Evolutionary conservation across 768 basidiomycete species (phyloP), one percentile per base, ranked within the genome.

Genomic region (Coprinopsis strossmayeri): DNA sequence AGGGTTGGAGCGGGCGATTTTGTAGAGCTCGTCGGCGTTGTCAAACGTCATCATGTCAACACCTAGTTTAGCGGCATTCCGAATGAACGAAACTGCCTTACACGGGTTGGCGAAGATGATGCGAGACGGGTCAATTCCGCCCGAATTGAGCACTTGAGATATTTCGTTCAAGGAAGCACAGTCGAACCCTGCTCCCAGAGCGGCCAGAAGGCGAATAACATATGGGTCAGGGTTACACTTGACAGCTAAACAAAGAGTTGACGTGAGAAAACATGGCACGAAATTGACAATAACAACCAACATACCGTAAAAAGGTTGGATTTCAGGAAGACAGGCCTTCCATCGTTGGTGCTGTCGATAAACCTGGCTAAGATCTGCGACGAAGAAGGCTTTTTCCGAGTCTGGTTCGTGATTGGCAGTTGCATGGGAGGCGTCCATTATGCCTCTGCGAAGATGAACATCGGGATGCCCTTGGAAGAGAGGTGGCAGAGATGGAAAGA

Each of bases 41-140:
- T 99, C 96, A 63, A 99, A 99, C 3, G 95, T 97, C 95, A 97
- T 96, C 70, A 78, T 82, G 61, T 91, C 78, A 45, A 98, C 94
- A 18, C 87, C 83, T 26, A 72, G 66, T 57, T 77, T 81, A 34
- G 83, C 82, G 13, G 96, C 89, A 57, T 81, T 79, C 42, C 93
- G 87, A 58, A 99, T 77, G 70, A 94, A 97, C 0, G 92, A 95
- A 10, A 80, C 76, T 1, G 96, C 90, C 70, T 99, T 99, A 84
- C 96, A 98, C 0, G 96, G 96, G 68, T 99, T 99, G 55, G 96
- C 96, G 60, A 92, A 99, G 62, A 98, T 91, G 73, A 99, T 87
- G 50, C 86, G 79, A 46, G 78, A 76, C 3, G 94, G 82, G 40
- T 79, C 75, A 45, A 95, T 77, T 5, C 83, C 85, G 3, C 85